phyloP scores from a whole-genome alignment of 768 basidiomycete species.

The Suillus tomentosus region DNA sequence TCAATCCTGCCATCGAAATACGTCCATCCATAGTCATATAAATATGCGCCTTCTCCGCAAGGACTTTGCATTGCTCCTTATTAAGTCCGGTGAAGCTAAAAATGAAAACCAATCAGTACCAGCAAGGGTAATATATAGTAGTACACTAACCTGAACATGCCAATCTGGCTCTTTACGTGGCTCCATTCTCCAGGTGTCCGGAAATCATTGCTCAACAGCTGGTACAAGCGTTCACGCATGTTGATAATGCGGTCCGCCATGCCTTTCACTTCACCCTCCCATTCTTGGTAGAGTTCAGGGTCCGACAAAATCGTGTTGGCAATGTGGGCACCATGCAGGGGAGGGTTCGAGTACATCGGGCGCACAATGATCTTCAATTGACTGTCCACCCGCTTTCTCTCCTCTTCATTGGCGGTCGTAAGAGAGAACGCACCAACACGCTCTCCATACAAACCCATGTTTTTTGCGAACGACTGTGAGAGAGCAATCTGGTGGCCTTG shows the following conservation, averaged over 20 bases:
- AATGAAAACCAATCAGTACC: slow-evolving; percentile 1
- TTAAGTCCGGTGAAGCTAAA: slow-evolving; percentile 84
- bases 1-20: slow-evolving; percentile 93
- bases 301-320: slow-evolving; percentile 82
- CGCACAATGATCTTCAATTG: slow-evolving; percentile 95
- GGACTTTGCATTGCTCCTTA: slow-evolving; percentile 72
- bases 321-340: slow-evolving; percentile 85
- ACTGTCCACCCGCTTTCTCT: slow-evolving; percentile 86
- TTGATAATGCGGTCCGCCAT: slow-evolving; percentile 96
- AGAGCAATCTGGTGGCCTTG: slow-evolving; percentile 90
- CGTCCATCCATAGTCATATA: slow-evolving; percentile 95
- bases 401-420: slow-evolving; percentile 64
- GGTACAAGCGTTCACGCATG: slow-evolving; percentile 86
- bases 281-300: slow-evolving; percentile 74
- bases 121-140: slow-evolving; percentile 8
- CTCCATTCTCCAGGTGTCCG: slow-evolving; percentile 95
- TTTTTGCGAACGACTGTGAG: slow-evolving; percentile 97
- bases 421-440: slow-evolving; percentile 97
- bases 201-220: slow-evolving; percentile 70
- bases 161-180: slow-evolving; percentile 94
- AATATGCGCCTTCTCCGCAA: slow-evolving; percentile 87
- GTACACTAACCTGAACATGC: slow-evolving; percentile 85
- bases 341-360: slow-evolving; percentile 98
- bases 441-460: slow-evolving; percentile 99
- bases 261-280: slow-evolving; percentile 90